Conservation (phyloP, 2,329 filamentous ascomycete genomes). For the Trichoderma endophyticum region DNA sequence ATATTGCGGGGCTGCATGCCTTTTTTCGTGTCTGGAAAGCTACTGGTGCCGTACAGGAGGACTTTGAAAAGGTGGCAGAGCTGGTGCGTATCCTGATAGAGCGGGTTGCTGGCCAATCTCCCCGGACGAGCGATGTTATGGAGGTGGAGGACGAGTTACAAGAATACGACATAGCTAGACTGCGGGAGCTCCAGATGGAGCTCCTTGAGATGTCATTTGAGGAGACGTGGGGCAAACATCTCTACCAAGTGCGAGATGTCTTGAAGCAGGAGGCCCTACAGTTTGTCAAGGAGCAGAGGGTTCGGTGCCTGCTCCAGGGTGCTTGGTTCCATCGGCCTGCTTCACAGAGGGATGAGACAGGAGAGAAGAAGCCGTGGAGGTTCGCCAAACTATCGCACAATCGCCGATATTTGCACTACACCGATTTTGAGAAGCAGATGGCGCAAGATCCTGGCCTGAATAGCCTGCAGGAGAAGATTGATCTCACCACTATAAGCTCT, state of each 20-base stretch:
- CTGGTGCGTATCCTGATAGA: constrained; percentile 86
- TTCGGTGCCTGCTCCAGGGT: constrained; percentile 82
- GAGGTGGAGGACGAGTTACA: constrained; percentile 87
- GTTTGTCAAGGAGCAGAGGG: constrained; percentile 95
- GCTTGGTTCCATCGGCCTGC: constrained; percentile 73
- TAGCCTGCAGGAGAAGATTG: constrained; percentile 73
- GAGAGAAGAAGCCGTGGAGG: constrained; percentile 64
- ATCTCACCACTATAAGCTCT: constrained; percentile 82
- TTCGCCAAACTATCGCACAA: constrained; percentile 91
- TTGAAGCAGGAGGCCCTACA: constrained; percentile 87
- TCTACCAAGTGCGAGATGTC: constrained; percentile 87
- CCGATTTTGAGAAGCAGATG: constrained; percentile 69
- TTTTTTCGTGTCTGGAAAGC: constrained; percentile 93
- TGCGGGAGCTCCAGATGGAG: constrained; percentile 90
- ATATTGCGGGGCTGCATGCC: constrained; percentile 78
- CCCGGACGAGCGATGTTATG: constrained; percentile 76
- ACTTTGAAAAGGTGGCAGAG: constrained; percentile 92
- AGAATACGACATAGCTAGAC: constrained; percentile 73
- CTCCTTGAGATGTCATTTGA: constrained; percentile 88
- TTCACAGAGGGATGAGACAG: constrained; percentile 28
- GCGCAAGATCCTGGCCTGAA: constrained; percentile 68
- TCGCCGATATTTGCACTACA: constrained; percentile 83
- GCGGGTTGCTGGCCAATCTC: constrained; percentile 79
- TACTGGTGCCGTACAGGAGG: constrained; percentile 76
- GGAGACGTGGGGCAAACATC: constrained; percentile 87